A percentile compares a stretch with the other conserved stretches of the same genome.
These are phyloP conservation scores for Dalbergia oliveri DNA, from an alignment of 306 rosid species.

Conservation along the genomic window DNA sequence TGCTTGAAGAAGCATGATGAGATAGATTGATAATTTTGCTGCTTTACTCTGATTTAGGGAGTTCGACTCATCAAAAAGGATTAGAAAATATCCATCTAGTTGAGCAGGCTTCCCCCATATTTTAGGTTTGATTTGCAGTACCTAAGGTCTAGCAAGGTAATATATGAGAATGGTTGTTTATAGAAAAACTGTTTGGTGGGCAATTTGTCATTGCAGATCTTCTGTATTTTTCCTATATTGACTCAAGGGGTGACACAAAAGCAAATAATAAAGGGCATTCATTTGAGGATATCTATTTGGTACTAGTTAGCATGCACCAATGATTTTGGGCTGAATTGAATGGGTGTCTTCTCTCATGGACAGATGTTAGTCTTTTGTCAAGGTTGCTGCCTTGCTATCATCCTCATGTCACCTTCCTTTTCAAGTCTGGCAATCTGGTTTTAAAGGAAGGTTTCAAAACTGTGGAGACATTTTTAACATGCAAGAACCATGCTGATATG, in stretches of 20 bases:
- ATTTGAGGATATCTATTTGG: background rate
- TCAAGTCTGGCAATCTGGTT: background rate
- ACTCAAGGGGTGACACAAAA: slow-evolving; percentile 7
- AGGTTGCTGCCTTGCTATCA: background rate
- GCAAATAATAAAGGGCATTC: background rate
- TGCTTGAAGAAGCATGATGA: slow-evolving; percentile 26
- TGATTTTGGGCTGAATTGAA: slow-evolving; percentile 16
- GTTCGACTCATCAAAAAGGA: slow-evolving; percentile 20
- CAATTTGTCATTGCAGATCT: background rate
- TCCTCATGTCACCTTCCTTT: too few relatives aligned
- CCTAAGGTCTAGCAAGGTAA: background rate
- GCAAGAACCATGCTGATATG: background rate
- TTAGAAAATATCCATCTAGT: background rate
- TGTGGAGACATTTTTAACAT: slow-evolving; percentile 1
- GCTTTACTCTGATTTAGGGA: slow-evolving; percentile 8
- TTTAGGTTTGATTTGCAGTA: background rate
- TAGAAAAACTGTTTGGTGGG: background rate
- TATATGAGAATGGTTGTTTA: slow-evolving; percentile 24
- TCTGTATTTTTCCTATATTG: slow-evolving; percentile 10
- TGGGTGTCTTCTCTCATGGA: background rate
- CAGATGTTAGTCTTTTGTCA: background rate
- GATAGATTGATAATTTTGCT: slow-evolving; percentile 23
- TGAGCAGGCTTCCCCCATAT: background rate
- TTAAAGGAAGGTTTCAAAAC: background rate
- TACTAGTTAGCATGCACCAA: background rate